These are phyloP conservation scores for Phyllostachys edulis DNA, from an alignment of 176 grass and related monocot species.

Conservation along the genomic window DNA sequence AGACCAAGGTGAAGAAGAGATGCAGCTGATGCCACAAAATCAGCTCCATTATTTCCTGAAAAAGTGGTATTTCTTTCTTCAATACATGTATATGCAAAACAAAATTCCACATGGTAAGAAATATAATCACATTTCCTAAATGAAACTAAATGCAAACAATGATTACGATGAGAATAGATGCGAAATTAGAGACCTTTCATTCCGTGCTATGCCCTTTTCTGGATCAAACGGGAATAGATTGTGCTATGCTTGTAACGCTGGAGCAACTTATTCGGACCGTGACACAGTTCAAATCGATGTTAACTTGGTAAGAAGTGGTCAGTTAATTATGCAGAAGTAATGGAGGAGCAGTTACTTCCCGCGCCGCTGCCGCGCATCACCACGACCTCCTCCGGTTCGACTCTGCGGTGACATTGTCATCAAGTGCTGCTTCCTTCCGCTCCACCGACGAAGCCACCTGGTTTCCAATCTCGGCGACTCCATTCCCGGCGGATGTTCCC, in stretches of 20 bases:
- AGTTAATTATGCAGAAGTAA: too few species aligned
- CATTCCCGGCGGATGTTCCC: not conserved
- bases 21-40: conserved; percentile 12
- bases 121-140: not conserved
- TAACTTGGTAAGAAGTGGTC: not conserved
- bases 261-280: not conserved
- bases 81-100: not conserved
- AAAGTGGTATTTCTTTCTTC: not conserved
- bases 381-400: not conserved
- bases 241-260: not conserved
- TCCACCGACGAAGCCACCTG: not conserved
- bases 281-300: not conserved
- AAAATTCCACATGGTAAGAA: not conserved
- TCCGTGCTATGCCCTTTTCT: not conserved
- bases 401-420: not conserved
- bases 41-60: conserved; percentile 33
- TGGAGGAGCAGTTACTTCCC: not conserved
- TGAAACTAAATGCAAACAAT: not conserved
- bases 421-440: not conserved
- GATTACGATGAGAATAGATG: not conserved
- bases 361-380: not conserved
- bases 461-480: not conserved
- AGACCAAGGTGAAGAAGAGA: conserved; percentile 35
- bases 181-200: too few species aligned
- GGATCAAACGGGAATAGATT: not conserved